Evolutionary conservation across 2,329 filamentous ascomycete genomes (phyloP), one percentile per base, ranked within the genome.

Genomic region (Pestalotiopsis fici): DNA sequence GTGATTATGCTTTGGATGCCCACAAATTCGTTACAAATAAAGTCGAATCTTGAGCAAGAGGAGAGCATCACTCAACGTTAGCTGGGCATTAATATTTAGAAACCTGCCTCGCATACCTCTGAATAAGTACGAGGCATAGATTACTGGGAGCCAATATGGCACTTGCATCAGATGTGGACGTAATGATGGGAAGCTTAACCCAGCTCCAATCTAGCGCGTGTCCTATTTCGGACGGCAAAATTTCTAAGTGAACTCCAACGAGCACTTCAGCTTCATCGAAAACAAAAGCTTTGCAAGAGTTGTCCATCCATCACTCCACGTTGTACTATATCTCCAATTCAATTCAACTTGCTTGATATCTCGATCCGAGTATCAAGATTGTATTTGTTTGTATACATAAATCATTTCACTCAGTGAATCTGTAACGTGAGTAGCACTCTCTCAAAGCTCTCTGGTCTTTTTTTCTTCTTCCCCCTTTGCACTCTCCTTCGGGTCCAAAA

Each of bases 191-290:
- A 60, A 60, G 57, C 57, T 60, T 31, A 37, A 37, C 25, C 57
- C 25, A 57, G 27, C 55, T 31, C 27, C 15, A 18, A 31, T 5
- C 57, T 60, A 37, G 57, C 57, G 57, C 57, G 25, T 54, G 31
- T 23, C 61, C 63, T 59, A 25, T 21, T 65, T 59, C 13, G 37
- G 50, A 65, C 63, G 59, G 63, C 63, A 65, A 65, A 65, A 65
- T 65, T 65, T 65, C 63, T 31, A 55, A 50, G 31, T 35, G 11
- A 35, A 57, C 63, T 65, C 54, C 31, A 13, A 47, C 21, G 50
- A 37, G 50, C 50, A 57, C 47, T 35, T 59, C 54, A 12, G 31
- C 50, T 37, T 59, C 60, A 63, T 57, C 37, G 50, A 65, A 43
- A 31, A 57, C 31, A n/a, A 57, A 28, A 62, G 59, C 37, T 47